These are phyloP conservation scores for Setomelanomma holmii DNA, from an alignment of 2,329 filamentous ascomycete genomes.

Conservation along the genomic window DNA sequence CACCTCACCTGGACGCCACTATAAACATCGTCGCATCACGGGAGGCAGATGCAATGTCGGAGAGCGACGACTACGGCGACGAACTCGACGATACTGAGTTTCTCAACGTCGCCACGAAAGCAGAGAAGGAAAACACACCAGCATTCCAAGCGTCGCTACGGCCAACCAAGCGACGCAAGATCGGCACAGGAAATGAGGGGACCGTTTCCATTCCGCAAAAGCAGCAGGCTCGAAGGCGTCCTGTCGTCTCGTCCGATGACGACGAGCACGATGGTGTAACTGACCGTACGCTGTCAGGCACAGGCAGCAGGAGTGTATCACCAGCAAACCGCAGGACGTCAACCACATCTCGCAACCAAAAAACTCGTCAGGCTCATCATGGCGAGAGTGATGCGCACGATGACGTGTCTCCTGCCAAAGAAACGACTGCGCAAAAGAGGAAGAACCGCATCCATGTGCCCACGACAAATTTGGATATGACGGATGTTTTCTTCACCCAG, in stretches of 20 bases:
- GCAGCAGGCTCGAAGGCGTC: conserved; percentile 21
- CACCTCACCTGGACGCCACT: conserved; percentile 20
- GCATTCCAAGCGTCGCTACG: conserved; percentile 44
- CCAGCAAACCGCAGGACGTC: conserved; percentile 10
- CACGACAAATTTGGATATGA: conserved; percentile 48
- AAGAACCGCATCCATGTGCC: conserved; percentile 55
- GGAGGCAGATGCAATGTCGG: conserved; percentile 26
- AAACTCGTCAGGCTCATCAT: conserved; percentile 13
- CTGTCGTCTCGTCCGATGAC: conserved; percentile 38
- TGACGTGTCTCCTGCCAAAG: conserved; percentile 27
- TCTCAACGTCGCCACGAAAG: conserved; percentile 65
- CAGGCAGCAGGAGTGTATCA: conserved; percentile 14
- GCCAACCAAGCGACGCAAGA: conserved; percentile 46
- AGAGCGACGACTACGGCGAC: conserved; percentile 67
- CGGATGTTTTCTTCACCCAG: conserved; percentile 53
- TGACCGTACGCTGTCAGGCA: conserved; percentile 16
- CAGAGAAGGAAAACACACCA: conserved; percentile 41
- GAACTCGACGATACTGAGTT: conserved; percentile 71
- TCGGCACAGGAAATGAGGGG: conserved; percentile 33
- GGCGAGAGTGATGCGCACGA: conserved; percentile 16
- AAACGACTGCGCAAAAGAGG: conserved; percentile 41
- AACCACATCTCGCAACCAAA: conserved; percentile 21
- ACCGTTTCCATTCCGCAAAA: conserved; percentile 29
- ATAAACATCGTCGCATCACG: conserved; percentile 16
- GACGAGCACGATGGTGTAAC: conserved; percentile 18